Base-by-base conservation (phyloP, 805 yeast species). In the Candida endomychidarum region DNA sequence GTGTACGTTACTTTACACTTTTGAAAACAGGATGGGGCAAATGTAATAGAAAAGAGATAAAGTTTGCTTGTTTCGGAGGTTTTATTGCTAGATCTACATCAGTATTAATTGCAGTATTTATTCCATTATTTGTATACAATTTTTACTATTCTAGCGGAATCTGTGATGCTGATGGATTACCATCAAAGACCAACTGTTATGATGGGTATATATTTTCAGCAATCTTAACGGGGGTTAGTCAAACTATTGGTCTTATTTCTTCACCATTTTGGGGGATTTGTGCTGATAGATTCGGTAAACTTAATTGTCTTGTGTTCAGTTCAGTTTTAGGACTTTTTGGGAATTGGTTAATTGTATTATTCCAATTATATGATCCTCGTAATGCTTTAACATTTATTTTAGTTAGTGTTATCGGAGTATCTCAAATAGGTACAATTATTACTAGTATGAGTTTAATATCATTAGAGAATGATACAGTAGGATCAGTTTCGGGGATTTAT, bases 401-500 rank as follows among this genome's bases (percentile, higher is more conserved):
- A 19, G 58, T 80, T 32, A 48, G 67, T 40, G 34, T 58, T 3
- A 63, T 80, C 40, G 89, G 87, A 3, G 57, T 73, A 4, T 72
- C 83, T 2, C 85, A 80, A 57, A 78, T 81, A 38, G 83, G 84
- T 8, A 69, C 75, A 25, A 74, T 81, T 24, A 74, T 82, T 34
- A 69, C 77, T 16, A 79, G 87, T 22, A 77, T 82, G 80, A 77
- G 86, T 6, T 64, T 83, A 50, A 55, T 63, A 4, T 50, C 53
- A 1, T 36, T 48, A 17, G 54, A 48, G 9, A 48, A 49, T 26
- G 57, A 54, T 31, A 50, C 77, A 22, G 74, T 77, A 35, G 89
- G 89, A n/a, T 69, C 84, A 2, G 72, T 83, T 28, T 74, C 83
- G 36, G 91, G 91, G 5, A 75, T 81, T 9, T 81, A 79, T 54